Percentiles rank a stretch among this genome's conserved stretches.
phyloP scores from a whole-genome alignment of 257 asterid species.

The Ilex aquifolium region DNA sequence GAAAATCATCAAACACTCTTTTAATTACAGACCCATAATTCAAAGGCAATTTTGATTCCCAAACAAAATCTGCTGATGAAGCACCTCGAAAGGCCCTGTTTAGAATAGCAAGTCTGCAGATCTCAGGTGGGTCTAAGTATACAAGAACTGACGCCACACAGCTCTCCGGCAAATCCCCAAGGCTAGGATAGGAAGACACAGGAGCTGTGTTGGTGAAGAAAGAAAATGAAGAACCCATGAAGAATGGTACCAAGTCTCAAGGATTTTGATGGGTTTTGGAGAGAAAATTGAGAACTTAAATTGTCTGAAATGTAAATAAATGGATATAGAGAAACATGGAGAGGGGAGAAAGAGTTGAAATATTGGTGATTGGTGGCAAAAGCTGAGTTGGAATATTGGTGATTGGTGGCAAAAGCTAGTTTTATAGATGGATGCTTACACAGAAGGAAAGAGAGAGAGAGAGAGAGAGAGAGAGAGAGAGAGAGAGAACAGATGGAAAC shows the following conservation, averaged over 20 bases:
- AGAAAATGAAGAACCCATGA: background rate
- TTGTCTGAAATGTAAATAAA: too few species aligned
- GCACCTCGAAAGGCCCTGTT: background rate
- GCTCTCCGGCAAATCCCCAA: background rate
- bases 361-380: too few species aligned
- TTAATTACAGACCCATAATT: background rate
- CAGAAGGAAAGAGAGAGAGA: too few species aligned
- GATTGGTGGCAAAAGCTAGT: too few species aligned
- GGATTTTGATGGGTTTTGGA: too few species aligned
- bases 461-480: too few species aligned
- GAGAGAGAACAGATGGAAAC: too few species aligned
- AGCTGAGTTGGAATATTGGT: too few species aligned
- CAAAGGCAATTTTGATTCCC: background rate
- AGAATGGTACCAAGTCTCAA: background rate
- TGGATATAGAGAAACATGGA: too few species aligned
- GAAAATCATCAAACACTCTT: slow-evolving; percentile 10
- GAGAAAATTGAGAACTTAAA: too few species aligned
- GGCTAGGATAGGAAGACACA: background rate
- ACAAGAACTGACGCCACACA: background rate
- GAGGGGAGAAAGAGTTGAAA: too few species aligned
- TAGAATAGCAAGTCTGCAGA: background rate
- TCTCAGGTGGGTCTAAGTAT: slow-evolving; percentile 1
- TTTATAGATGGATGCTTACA: too few species aligned
- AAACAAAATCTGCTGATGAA: background rate
- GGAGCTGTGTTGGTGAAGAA: background rate